Conservation (phyloP, 129 eudicot genomes). For the Tagetes erecta region DNA sequence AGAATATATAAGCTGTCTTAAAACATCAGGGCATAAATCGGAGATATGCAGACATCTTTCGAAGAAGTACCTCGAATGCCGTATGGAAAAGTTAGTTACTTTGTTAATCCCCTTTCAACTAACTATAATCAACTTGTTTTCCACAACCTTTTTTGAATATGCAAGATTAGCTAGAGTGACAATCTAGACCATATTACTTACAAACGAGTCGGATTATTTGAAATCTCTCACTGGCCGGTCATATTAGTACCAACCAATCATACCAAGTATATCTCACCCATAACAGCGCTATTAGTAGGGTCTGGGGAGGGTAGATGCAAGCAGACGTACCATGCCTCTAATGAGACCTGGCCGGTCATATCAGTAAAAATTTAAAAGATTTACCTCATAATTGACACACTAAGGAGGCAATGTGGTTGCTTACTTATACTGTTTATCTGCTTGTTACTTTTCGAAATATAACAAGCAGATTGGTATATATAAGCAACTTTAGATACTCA, state of each 20-base stretch:
- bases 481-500: background rate
- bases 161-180: background rate
- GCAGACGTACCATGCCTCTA: too few species aligned
- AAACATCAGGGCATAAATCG: slow-evolving; percentile 76
- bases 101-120: background rate
- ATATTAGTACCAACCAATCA: background rate
- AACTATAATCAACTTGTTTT: background rate
- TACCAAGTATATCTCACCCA: background rate
- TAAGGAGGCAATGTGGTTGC: background rate
- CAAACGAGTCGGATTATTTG: background rate
- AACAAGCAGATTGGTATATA: too few species aligned
- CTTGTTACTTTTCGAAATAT: too few species aligned
- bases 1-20: slow-evolving; percentile 74
- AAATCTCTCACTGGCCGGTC: background rate
- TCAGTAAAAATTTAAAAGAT: too few species aligned
- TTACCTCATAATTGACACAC: background rate
- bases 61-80: slow-evolving; percentile 83
- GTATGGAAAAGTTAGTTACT: slow-evolving; percentile 81
- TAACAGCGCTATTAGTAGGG: too few species aligned
- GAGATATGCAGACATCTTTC: slow-evolving; percentile 79
- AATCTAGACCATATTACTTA: background rate
- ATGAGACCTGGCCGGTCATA: background rate
- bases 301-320: too few species aligned
- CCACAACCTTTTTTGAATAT: background rate
- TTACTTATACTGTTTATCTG: background rate